Percentiles rank a stretch among this genome's conserved stretches.
These are phyloP conservation scores for Amborella trichopoda DNA, from an alignment of 164 flowering plant genomes.

Conservation along the genomic window DNA sequence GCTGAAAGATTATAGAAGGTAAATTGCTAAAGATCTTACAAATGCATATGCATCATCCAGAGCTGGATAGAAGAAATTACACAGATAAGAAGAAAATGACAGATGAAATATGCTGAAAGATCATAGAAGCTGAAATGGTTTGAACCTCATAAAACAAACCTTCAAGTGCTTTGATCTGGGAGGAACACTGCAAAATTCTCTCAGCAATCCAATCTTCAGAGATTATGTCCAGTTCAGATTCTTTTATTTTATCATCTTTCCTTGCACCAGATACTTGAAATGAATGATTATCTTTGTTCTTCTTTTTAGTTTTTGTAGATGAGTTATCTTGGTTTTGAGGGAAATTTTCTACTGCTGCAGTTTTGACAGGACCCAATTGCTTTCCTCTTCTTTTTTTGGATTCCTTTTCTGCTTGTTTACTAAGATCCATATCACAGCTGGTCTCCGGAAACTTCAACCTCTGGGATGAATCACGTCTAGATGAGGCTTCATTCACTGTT, in stretches of 20 bases:
- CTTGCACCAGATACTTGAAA: constrained; percentile 41
- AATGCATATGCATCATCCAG: constrained; percentile 46
- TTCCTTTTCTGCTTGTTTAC: constrained; percentile 52
- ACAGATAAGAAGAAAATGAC: not conserved
- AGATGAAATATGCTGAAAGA: not conserved
- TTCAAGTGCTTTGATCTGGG: too few species aligned
- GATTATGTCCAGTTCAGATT: constrained; percentile 29
- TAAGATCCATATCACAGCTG: constrained; percentile 24
- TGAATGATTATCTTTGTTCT: constrained; percentile 40
- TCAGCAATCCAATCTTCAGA: constrained; percentile 69
- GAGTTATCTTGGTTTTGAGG: constrained; percentile 34
- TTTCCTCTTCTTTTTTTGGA: constrained; percentile 81
- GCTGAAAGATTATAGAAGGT: constrained; percentile 16
- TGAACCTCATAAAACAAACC: constrained; percentile 33
- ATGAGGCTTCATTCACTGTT: constrained; percentile 35
- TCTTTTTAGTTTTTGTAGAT: constrained; percentile 64
- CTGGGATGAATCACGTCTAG: constrained; percentile 25
- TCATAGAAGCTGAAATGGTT: constrained; percentile 37
- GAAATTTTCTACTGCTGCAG: constrained; percentile 30
- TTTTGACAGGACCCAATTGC: constrained; percentile 32
- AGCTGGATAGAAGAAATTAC: constrained; percentile 27
- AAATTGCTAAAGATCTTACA: constrained; percentile 44
- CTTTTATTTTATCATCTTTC: constrained; percentile 28
- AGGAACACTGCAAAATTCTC: constrained; percentile 36
- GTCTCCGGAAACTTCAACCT: constrained; percentile 31